Base-by-base conservation (phyloP, 805 yeast species). In the Kazachstania martiniae region DNA sequence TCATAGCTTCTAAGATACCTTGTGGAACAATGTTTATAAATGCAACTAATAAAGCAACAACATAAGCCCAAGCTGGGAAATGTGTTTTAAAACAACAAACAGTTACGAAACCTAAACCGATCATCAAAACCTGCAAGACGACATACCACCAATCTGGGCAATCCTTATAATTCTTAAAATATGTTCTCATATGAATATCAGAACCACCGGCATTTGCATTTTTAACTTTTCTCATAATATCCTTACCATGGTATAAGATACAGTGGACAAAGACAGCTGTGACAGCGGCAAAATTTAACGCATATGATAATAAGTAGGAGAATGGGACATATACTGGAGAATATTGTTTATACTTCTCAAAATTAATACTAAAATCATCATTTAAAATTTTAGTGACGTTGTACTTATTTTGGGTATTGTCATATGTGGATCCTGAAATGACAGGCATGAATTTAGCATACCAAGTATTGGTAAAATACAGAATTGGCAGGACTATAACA, bases 61-160 rank as follows among this genome's bases (percentile, higher is more conserved):
- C 68, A 15, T 74, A 59, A 3, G 74, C 77, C 77, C 77, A 74
- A n/a, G 74, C 66, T 3, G 82, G 80, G 5, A 77, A 67, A 30
- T 70, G 74, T 1, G 72, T 62, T 27, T 66, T 59, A 50, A 61
- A 62, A 3, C 44, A 46, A 32, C 59, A 50, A n/a, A 58, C 53
- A 3, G 59, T 45, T 3, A 53, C 53, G 25, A 56, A 55, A 1
- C 58, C 53, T 12, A 56, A 28, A 1, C 47, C 59, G 5, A 53
- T 23, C 31, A 44, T 45, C 8, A 51, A 27, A 7, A 49, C 47
- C 22, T 53, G 58, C 9, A 53, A 26, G 7, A 41, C 32, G 4
- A 34, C 64, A 40, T 68, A 78, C 83, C 85, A 77, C 76, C 77
- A 74, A 41, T 74, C 80, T 1, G 93, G 91, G 14, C 76, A 83